Base-by-base conservation (phyloP, 192 early-diverging fungal genomes). In the Lobulomyces angularis region DNA sequence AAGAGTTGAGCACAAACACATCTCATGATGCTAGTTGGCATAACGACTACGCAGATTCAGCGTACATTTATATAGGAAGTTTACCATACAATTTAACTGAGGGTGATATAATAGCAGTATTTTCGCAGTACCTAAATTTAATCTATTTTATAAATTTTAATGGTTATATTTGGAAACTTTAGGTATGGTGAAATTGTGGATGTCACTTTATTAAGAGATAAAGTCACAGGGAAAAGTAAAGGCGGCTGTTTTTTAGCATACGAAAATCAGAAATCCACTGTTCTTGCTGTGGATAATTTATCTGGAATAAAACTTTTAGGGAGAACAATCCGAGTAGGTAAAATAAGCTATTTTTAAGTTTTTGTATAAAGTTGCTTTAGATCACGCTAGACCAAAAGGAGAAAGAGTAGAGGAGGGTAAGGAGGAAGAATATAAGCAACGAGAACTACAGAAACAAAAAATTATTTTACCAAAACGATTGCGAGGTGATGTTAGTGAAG, bases 201-300 rank as follows among this genome's bases (percentile, higher is more conserved):
- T 49, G 62, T 95, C 39, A 84, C 90, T 41, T 61, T 92, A 29
- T 79, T 88, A 24, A 66, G 89, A 17, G 84, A 95, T 58, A 79
- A 82, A 53, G 71, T 83, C 22, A 88, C 89, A 1, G 89, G 89
- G 18, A 80, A 82, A 49, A 72, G 79, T 31, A 83, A 79, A 36
- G 91, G 91, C 3, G 92, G 73, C 61, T 77, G 67, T 4, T 95
- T 95, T 51, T 43, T 95, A 14, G 82, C 85, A 48, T 95, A 90
- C 61, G 82, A 90, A 48, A 89, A 95, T 68, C 89, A 96, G 53
- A 56, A 83, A 37, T 81, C 77, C 39, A 95, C 90, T 2, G 58
- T 89, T 0, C 64, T 97, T 26, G 86, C 89, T 0, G 93, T 97
- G 3, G 93, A 97, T 61, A 97, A 97, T 58, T 69, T 97, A 25